These are phyloP conservation scores for Penicillium maclennaniae DNA, from an alignment of 495 filamentous ascomycete genomes.

Conservation along the genomic window DNA sequence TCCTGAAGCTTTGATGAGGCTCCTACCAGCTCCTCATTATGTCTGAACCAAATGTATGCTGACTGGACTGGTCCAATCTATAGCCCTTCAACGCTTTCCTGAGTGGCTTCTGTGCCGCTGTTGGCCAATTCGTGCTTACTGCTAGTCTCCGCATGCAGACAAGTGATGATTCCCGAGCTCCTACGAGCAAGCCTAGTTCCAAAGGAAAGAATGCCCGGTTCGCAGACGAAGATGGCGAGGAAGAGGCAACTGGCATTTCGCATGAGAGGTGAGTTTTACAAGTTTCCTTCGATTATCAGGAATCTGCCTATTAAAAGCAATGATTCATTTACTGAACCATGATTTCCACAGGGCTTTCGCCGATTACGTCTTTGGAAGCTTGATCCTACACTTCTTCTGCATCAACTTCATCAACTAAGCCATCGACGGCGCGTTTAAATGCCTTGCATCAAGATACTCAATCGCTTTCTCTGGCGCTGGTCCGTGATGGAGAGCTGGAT, in stretches of 20 bases:
- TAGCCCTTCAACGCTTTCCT: conserved; percentile 99
- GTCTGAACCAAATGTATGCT: not conserved
- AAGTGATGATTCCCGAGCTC: conserved; percentile 29
- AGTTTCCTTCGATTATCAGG: not conserved
- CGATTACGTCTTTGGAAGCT: conserved; percentile 89
- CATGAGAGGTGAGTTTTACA: conserved; percentile 45
- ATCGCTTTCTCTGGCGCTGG: conserved; percentile 6
- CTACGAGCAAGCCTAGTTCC: conserved; percentile 21
- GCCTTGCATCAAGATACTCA: conserved; percentile 1
- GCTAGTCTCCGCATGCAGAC: conserved; percentile 90
- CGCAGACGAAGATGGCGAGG: conserved; percentile 24
- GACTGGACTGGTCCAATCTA: not conserved
- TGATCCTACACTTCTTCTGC: conserved; percentile 98
- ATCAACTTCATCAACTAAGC: conserved; percentile 97
- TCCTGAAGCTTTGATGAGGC: too few relatives aligned
- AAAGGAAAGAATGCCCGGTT: conserved; percentile 36
- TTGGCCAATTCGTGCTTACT: conserved; percentile 95
- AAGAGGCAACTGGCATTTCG: conserved; percentile 34
- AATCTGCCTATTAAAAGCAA: not conserved
- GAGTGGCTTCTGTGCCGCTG: conserved; percentile 88
- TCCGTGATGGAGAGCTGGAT: conserved; percentile 5
- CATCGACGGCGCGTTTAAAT: not conserved
- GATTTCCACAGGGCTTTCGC: conserved; percentile 73
- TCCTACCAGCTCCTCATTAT: not conserved
- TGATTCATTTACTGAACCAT: not conserved